phyloP scores from a whole-genome alignment of 1,284 basidiomycete genomes.

The Xanthoconium separans region DNA sequence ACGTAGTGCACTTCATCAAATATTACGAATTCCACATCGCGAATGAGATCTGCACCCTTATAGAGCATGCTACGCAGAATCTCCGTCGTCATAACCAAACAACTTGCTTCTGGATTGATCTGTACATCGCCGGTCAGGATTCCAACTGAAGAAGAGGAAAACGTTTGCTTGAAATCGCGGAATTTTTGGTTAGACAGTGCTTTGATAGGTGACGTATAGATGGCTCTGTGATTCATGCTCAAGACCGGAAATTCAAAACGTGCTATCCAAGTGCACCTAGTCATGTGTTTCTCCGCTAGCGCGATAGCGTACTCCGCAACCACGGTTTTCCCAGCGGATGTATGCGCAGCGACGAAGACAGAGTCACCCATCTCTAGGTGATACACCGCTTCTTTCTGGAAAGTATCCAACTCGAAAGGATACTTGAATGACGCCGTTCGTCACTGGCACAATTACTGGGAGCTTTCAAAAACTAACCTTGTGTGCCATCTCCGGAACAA shows the following conservation, averaged over 20 bases:
- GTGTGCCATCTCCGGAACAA: conserved; percentile 91
- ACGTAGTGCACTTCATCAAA: conserved; percentile 99
- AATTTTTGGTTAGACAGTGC: conserved; percentile 99
- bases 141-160: conserved; percentile 89
- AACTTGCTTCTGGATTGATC: conserved; percentile 97
- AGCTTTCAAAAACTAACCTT: conserved; percentile 45
- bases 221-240: conserved; percentile 60
- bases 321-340: conserved; percentile 99
- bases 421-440: conserved; percentile 54
- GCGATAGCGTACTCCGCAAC: conserved; percentile 99
- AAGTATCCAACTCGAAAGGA: conserved; percentile 84
- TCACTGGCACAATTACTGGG: conserved; percentile 9
- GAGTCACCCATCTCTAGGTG: conserved; percentile 97
- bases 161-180: conserved; percentile 97
- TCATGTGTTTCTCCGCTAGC: conserved; percentile 97
- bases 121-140: conserved; percentile 99
- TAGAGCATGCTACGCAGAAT: conserved; percentile 98
- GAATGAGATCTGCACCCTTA: conserved; percentile 97
- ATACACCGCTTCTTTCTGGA: conserved; percentile 98
- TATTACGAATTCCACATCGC: conserved; percentile 99
- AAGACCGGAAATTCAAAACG: conserved; percentile 11
- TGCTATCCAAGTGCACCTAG: conserved; percentile 56
- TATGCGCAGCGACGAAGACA: conserved; percentile 99
- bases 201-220: conserved; percentile 99
- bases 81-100: conserved; percentile 99